Evolutionary conservation across 495 filamentous ascomycete species (phyloP), one percentile per base, ranked within the genome.

Genomic region (Halenospora varia): DNA sequence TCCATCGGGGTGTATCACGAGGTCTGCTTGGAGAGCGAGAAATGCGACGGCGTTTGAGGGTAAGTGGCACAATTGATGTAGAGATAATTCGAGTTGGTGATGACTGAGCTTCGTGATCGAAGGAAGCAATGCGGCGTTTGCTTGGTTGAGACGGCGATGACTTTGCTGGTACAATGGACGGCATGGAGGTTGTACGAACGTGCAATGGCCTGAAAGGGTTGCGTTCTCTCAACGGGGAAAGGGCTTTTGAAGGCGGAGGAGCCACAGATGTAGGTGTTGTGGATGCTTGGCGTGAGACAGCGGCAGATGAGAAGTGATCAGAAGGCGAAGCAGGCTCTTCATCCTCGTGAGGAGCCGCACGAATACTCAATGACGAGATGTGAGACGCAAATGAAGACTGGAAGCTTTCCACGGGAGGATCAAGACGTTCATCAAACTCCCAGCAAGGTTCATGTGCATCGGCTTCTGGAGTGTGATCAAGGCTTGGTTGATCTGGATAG

Each of bases 401-500:
- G 1, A 70, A 68, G 8, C 66, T 64, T 26, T 56, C 56, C 2
- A 70, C 65, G 22, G 69, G 57, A 22, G 75, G 75, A 54, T 89
- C 86, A 11, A 85, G 75, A 26, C 65, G 68, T 41, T 78, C 73
- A 62, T 85, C 66, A 62, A 72, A 77, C 15, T 73, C 66, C 77
- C 78, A 80, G 62, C 75, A 81, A 2, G 73, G 57, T 62, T 89
- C 85, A 57, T 78, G 72, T 3, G 79, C 83, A 60, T 84, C 81
- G 10, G 75, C 78, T 67, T 85, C 83, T 25, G 75, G 75, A 4
- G 79, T 75, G 20, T 80, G 71, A 20, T 70, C 54, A 45, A 68
- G 68, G 55, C 68, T 59, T 66, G 65, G 69, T 24, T 68, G 71
- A 60, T 81, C 72, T 2, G 70, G 68, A 61, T 78, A 79, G 20